Conservation (phyloP, 1,284 basidiomycete genomes). For the Xerocomus minutiporus region DNA sequence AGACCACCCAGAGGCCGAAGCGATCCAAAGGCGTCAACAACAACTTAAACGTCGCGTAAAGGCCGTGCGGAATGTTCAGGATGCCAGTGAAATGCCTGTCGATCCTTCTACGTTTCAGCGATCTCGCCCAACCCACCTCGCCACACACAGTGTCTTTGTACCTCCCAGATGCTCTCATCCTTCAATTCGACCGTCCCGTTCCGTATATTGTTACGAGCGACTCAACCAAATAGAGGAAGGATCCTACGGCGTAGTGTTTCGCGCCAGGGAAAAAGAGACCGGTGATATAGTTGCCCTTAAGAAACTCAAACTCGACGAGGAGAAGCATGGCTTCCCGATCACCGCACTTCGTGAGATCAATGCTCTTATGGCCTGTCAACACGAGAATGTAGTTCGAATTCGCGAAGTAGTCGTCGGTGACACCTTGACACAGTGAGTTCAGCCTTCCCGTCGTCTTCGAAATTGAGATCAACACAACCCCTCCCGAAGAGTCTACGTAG, state of each 20-base stretch:
- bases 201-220: conserved; percentile 88
- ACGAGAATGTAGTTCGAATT: conserved; percentile 94
- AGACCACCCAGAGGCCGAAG: conserved; percentile 41
- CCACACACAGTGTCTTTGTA: conserved; percentile 59
- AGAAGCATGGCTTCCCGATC: conserved; percentile 97
- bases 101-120: conserved; percentile 15
- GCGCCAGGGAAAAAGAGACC: conserved; percentile 89
- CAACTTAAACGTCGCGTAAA: conserved; percentile 48
- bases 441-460: conserved; percentile 4
- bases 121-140: conserved; percentile 14
- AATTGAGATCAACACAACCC: conserved; percentile 16
- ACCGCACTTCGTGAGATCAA: conserved; percentile 94
- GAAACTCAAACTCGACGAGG: conserved; percentile 96
- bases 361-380: conserved; percentile 86
- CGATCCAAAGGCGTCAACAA: conserved; percentile 29
- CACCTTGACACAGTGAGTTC: conserved; percentile 91
- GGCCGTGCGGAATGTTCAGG: conserved; percentile 21
- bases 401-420: conserved; percentile 99
- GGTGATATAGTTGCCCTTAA: conserved; percentile 96
- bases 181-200: conserved; percentile 75
- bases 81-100: conserved; percentile 12
- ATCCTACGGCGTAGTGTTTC: conserved; percentile 96
- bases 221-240: conserved; percentile 99
- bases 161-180: conserved; percentile 76
- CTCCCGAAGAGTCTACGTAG: conserved; percentile 84